Conservation (phyloP, 306 rosid species). For the Cicer cuneatum region DNA sequence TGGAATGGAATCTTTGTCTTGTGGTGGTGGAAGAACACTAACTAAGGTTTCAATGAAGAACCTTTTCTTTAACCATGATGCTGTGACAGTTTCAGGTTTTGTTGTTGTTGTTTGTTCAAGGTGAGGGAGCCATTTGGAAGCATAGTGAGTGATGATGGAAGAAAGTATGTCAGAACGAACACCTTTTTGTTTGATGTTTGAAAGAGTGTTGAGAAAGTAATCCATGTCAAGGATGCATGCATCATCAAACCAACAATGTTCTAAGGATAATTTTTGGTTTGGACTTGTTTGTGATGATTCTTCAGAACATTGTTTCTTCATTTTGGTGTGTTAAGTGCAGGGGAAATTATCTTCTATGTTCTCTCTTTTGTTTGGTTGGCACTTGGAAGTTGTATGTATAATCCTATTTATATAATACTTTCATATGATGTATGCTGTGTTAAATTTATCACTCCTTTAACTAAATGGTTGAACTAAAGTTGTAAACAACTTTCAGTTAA, state of each 20-base stretch:
- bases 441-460: no score
- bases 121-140: constrained; percentile 78
- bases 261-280: constrained; percentile 49
- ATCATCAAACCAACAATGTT: constrained; percentile 79
- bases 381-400: no score
- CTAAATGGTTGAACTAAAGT: no score
- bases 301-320: constrained; percentile 45
- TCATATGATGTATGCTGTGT: neutral
- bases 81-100: constrained; percentile 60
- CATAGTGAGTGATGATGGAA: constrained; percentile 86
- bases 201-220: constrained; percentile 86
- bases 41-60: constrained; percentile 91
- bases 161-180: constrained; percentile 79
- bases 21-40: constrained; percentile 87
- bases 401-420: neutral
- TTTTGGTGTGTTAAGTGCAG: constrained; percentile 31
- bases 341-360: neutral
- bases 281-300: constrained; percentile 43
- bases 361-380: neutral
- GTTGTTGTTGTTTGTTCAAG: neutral
- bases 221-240: constrained; percentile 91
- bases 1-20: constrained; percentile 80
- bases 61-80: constrained; percentile 80
- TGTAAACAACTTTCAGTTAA: no score
- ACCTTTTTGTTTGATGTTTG: constrained; percentile 82